phyloP scores from a whole-genome alignment of 345 rosid species.

The Pistacia vera region DNA sequence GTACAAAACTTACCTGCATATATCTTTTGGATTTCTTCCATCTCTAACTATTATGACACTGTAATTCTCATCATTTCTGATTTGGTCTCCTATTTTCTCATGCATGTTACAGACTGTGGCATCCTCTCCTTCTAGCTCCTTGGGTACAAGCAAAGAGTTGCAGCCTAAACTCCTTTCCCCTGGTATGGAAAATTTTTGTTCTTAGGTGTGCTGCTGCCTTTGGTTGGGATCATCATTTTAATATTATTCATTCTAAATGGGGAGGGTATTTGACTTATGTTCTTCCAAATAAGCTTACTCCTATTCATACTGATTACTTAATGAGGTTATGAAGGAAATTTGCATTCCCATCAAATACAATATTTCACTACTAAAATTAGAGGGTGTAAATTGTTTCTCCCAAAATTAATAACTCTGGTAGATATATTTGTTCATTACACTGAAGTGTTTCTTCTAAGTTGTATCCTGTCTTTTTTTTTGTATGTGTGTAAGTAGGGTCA shows the following conservation, averaged over 20 bases:
- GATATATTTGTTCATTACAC: conserved; percentile 10
- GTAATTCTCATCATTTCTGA: neutral
- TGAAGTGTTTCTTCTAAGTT: conserved; percentile 13
- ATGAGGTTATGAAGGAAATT: neutral
- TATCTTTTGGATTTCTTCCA: neutral
- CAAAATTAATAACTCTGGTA: neutral
- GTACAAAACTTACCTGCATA: neutral
- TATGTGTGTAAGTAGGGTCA: conserved; percentile 41
- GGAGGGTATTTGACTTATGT: neutral
- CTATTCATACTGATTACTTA: neutral
- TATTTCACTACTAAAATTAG: neutral
- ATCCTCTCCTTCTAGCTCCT: conserved; percentile 47
- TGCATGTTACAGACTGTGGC: conserved; percentile 56
- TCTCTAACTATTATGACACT: neutral
- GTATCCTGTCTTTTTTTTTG: conserved; percentile 23
- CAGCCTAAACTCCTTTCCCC: conserved; percentile 35
- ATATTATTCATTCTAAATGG: neutral
- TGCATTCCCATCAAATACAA: no score
- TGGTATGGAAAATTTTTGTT: conserved; percentile 32
- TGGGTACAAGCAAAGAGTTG: conserved; percentile 40
- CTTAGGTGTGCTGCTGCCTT: conserved; percentile 1
- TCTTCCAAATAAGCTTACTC: neutral
- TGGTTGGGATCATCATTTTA: neutral
- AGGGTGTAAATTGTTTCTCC: no score
- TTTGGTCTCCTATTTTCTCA: conserved; percentile 2